Conservation (phyloP, 257 asterid genomes). For the Solanum virginianum region DNA sequence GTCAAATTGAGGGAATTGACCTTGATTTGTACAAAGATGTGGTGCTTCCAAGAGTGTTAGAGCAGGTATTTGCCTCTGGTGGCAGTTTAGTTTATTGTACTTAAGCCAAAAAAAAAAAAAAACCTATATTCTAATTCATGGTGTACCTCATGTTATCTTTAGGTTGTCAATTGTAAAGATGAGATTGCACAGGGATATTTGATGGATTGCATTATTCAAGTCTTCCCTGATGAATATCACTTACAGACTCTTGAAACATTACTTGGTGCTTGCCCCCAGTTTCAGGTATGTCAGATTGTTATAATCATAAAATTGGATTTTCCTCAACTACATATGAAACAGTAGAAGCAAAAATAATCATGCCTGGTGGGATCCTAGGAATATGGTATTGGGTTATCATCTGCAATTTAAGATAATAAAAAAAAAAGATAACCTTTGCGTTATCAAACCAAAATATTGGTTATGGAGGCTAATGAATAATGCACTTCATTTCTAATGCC, state of each 20-base stretch:
- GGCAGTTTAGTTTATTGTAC: neutral
- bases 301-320: neutral
- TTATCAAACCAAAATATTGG: neutral
- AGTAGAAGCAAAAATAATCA: neutral
- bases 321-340: neutral
- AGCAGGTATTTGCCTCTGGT: constrained; percentile 48
- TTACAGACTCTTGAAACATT: constrained; percentile 92
- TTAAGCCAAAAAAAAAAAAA: neutral
- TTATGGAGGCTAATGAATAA: neutral
- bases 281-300: constrained; percentile 47
- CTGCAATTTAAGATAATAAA: neutral
- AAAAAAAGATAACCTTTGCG: neutral
- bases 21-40: constrained; percentile 87
- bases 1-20: constrained; percentile 98
- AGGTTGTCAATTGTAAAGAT: constrained; percentile 99
- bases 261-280: constrained; percentile 94
- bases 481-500: neutral
- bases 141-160: constrained; percentile 3
- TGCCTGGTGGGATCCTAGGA: neutral
- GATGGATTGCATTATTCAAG: constrained; percentile 99
- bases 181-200: constrained; percentile 88
- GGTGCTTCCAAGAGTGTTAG: constrained; percentile 95
- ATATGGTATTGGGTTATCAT: neutral
- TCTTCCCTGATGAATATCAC: constrained; percentile 96
- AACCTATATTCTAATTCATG: neutral